Evolutionary conservation across 2,329 filamentous ascomycete genomes (phyloP).

Genomic region (Fusarium clavum): DNA sequence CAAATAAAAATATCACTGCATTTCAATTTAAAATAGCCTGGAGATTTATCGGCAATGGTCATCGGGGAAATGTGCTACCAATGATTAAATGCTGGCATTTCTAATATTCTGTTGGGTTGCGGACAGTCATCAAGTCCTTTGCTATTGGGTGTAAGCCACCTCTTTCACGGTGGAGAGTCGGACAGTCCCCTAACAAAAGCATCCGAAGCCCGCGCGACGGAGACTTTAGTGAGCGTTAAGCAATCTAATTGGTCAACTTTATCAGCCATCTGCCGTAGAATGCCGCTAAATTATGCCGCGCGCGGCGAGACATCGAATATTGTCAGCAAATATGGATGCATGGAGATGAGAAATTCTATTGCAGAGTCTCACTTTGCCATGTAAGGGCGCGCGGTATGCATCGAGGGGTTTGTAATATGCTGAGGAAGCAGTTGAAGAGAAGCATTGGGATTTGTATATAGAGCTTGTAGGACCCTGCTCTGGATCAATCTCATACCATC

Average conservation of each 20-base stretch:
- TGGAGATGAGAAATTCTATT: not conserved
- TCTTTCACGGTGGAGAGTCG: not conserved
- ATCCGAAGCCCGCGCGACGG: slow-evolving; percentile 6
- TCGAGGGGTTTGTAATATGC: slow-evolving; percentile 10
- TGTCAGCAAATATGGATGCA: not conserved
- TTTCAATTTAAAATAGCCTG: not conserved
- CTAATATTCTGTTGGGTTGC: not conserved
- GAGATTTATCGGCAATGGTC: not conserved
- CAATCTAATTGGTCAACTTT: not conserved
- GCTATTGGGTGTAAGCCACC: not conserved
- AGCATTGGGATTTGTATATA: slow-evolving; percentile 17
- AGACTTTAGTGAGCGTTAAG: slow-evolving; percentile 6
- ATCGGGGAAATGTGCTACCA: not conserved
- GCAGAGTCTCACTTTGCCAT: not conserved
- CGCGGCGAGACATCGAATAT: not conserved
- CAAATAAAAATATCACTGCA: not conserved
- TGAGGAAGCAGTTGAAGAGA: slow-evolving; percentile 11
- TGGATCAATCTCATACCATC: not conserved
- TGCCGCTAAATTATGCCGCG: not conserved
- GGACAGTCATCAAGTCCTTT: not conserved
- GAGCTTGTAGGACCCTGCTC: not conserved
- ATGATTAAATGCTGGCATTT: not conserved
- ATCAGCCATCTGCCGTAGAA: not conserved
- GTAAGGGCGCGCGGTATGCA: not conserved
- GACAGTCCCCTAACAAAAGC: not conserved